A percentile compares a stretch with the other conserved stretches of the same genome.
Conservation (phyloP, 75 land plant species). For the Adiantum capillusveneris region DNA sequence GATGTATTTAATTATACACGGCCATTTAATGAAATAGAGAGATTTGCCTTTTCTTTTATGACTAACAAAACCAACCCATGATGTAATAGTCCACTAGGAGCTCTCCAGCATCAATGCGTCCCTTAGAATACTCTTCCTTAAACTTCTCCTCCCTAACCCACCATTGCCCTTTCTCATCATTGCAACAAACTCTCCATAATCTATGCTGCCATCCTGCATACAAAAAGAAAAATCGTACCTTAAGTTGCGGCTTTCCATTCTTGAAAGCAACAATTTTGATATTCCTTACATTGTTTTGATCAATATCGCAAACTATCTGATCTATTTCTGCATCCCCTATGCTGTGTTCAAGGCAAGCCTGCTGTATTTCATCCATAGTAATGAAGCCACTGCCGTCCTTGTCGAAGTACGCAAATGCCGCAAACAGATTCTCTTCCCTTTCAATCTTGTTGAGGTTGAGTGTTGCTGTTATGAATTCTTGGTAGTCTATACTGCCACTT, state of each 20-base stretch:
- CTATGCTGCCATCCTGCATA: conserved; percentile 72
- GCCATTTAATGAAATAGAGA: no score
- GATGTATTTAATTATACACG: no score
- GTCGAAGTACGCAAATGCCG: conserved; percentile 63
- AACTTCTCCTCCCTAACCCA: conserved; percentile 47
- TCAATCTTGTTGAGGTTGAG: conserved; percentile 65
- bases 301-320: conserved; percentile 54
- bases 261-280: no score
- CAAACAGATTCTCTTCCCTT: conserved; percentile 56
- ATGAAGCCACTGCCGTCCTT: conserved; percentile 72
- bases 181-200: conserved; percentile 79
- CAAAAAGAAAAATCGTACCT: neutral
- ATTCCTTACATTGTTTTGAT: conserved; percentile 55
- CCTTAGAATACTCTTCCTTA: conserved; percentile 34
- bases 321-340: conserved; percentile 43
- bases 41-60: no score
- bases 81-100: neutral
- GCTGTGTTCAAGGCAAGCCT: conserved; percentile 54
- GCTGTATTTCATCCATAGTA: conserved; percentile 58
- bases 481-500: conserved; percentile 65
- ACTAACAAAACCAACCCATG: no score
- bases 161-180: conserved; percentile 85
- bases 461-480: conserved; percentile 66
- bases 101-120: conserved; percentile 1
- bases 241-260: neutral